Percentiles rank a stretch among this genome's conserved stretches.
phyloP scores from a whole-genome alignment of 2,329 filamentous ascomycete genomes.

The Aspergillus ibericus region DNA sequence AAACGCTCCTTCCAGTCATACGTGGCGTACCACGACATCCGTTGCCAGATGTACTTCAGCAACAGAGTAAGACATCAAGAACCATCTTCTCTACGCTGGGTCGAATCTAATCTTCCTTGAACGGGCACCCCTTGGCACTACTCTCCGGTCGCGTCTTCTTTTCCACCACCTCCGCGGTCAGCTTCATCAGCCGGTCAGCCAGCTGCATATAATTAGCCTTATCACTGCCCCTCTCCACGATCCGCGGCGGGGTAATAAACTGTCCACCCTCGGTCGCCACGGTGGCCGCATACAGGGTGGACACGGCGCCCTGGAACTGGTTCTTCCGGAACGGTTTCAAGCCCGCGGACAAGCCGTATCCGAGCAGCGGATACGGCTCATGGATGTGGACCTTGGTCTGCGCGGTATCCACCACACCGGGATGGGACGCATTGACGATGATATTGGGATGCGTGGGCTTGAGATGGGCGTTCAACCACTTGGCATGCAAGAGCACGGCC shows the following conservation, averaged over 20 bases:
- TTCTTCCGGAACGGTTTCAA: conserved; percentile 2
- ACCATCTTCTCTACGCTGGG: too few relatives aligned
- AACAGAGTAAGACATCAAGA: too few relatives aligned
- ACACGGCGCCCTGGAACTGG: conserved; percentile 6
- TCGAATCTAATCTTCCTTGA: background rate
- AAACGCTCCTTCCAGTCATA: too few relatives aligned
- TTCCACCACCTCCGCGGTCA: conserved; percentile 1
- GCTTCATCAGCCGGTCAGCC: background rate
- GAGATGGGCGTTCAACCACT: background rate
- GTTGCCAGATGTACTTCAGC: too few relatives aligned
- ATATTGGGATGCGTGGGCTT: conserved; percentile 1
- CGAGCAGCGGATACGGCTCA: background rate
- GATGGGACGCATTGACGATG: conserved; percentile 1
- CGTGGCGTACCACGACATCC: too few relatives aligned
- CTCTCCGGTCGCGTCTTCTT: background rate
- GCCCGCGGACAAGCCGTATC: background rate
- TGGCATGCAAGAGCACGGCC: background rate
- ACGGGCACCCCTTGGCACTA: conserved; percentile 3
- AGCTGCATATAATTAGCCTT: conserved; percentile 2
- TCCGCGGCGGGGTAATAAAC: background rate
- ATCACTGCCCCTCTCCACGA: background rate
- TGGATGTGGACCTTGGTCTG: conserved; percentile 3
- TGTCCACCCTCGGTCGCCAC: conserved; percentile 1
- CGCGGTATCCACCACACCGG: background rate
- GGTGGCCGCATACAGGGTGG: conserved; percentile 3